Conservation (phyloP, 1,284 basidiomycete species). For the Puccinia novopanici region DNA sequence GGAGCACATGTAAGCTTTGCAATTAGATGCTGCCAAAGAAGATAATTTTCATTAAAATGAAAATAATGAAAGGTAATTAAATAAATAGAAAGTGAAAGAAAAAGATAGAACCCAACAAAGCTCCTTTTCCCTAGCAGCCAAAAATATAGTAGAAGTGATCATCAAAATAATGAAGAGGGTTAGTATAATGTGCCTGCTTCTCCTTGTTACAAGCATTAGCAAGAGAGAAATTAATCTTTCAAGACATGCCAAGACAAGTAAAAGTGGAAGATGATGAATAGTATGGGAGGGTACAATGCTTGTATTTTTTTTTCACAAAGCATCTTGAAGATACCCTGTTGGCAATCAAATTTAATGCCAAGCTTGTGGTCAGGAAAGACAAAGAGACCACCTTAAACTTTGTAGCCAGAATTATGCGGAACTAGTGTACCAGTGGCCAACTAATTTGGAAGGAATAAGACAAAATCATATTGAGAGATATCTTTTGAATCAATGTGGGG, state of each 20-base stretch:
- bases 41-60: too few species aligned
- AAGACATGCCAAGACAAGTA: background rate
- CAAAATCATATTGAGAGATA: background rate
- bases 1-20: too few species aligned
- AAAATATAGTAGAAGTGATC: too few species aligned
- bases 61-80: too few species aligned
- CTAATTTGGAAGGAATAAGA: background rate
- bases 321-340: conserved; percentile 2
- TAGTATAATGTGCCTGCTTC: background rate
- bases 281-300: conserved; percentile 8
- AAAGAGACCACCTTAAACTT: background rate
- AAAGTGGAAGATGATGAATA: background rate
- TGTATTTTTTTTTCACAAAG: background rate
- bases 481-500: background rate
- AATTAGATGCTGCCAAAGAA: too few species aligned
- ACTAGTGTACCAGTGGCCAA: background rate
- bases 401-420: background rate
- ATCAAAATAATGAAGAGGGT: background rate
- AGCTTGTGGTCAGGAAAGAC: background rate
- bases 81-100: too few species aligned
- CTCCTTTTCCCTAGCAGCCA: too few species aligned
- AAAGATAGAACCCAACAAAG: too few species aligned
- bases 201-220: background rate
- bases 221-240: background rate
- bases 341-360: background rate